Conservation (phyloP, 164 flowering plant species). For the Annona cherimola region DNA sequence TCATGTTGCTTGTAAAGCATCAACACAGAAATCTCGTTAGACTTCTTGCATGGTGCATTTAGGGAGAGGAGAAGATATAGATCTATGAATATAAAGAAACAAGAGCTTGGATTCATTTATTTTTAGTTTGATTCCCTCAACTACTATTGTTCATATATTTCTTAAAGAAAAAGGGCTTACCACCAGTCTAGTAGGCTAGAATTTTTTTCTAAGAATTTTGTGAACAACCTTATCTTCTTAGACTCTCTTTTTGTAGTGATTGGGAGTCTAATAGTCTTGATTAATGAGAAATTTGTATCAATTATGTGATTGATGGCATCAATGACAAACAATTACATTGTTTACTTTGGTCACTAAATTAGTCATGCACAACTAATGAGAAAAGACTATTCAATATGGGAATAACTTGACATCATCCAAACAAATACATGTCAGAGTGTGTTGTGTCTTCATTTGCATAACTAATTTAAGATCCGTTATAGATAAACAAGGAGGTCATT, state of each 20-base stretch:
- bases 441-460: not conserved
- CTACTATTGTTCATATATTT: too few species aligned
- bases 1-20: conserved; percentile 31
- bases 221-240: not conserved
- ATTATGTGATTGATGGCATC: not conserved
- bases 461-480: not conserved
- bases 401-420: not conserved
- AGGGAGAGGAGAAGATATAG: conserved; percentile 31
- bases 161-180: too few species aligned
- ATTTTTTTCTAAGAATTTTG: not conserved
- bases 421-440: not conserved
- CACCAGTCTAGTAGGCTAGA: not conserved
- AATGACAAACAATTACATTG: too few species aligned
- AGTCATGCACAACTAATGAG: too few species aligned
- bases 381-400: not conserved
- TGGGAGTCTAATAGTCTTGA: not conserved
- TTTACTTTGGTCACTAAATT: too few species aligned
- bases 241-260: not conserved
- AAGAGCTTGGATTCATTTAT: conserved; percentile 25
- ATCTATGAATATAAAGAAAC: conserved; percentile 35
- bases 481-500: conserved; percentile 2
- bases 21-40: conserved; percentile 40
- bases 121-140: conserved; percentile 17
- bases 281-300: too few species aligned
- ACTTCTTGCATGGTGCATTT: conserved; percentile 32